A percentile compares a stretch with the other conserved stretches of the same genome.
Conservation (phyloP, 2,329 filamentous ascomycete species). For the Xylariomycetidae sp. region DNA sequence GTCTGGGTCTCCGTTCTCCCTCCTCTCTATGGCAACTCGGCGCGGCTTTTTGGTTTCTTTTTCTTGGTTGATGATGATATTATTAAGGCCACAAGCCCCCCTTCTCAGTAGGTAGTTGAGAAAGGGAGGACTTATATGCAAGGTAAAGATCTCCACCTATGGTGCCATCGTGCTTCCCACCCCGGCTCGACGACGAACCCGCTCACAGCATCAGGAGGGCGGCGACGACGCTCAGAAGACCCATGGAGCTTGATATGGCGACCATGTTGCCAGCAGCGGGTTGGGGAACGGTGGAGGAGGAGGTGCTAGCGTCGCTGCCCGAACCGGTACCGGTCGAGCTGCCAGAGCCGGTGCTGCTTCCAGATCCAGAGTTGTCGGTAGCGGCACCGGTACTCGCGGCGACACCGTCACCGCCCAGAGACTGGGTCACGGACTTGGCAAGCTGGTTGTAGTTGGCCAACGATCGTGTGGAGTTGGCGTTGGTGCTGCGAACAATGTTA, state of each 20-base stretch:
- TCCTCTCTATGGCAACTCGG: too few relatives aligned
- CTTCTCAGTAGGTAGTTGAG: too few relatives aligned
- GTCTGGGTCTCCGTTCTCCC: too few relatives aligned
- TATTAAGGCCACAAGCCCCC: too few relatives aligned
- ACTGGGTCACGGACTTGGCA: slow-evolving; percentile 11
- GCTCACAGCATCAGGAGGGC: slow-evolving; percentile 36
- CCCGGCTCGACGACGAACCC: too few relatives aligned
- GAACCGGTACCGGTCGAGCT: slow-evolving; percentile 17
- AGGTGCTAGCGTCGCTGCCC: slow-evolving; percentile 9
- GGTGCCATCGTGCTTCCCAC: too few relatives aligned
- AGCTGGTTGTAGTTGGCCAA: slow-evolving; percentile 43
- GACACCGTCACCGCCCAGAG: background rate
- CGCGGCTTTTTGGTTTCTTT: too few relatives aligned
- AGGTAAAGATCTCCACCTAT: too few relatives aligned
- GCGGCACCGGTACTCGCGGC: background rate
- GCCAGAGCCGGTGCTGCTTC: slow-evolving; percentile 7
- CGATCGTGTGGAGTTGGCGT: slow-evolving; percentile 47
- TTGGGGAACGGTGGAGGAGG: slow-evolving; percentile 3
- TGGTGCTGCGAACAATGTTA: slow-evolving; percentile 30
- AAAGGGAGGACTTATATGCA: too few relatives aligned
- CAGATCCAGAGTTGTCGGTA: slow-evolving; percentile 3
- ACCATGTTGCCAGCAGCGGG: slow-evolving; percentile 21
- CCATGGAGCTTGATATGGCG: slow-evolving; percentile 35
- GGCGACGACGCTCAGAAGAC: slow-evolving; percentile 37
- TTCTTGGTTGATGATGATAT: too few relatives aligned